Conservation (phyloP, 352 stramenopile genomes). For the Thalassiosira sp. region DNA sequence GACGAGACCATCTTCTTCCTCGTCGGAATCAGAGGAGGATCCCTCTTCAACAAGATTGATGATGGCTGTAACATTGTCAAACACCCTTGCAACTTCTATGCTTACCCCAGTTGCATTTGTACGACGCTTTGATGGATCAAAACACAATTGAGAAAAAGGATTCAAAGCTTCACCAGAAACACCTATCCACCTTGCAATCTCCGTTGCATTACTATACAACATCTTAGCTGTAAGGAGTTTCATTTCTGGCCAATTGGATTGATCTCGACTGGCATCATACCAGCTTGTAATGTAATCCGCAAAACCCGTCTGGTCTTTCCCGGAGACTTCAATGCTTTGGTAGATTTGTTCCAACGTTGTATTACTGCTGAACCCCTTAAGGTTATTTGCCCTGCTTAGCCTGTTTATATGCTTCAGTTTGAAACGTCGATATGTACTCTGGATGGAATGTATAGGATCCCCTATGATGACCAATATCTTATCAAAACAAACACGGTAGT, state of each 20-base stretch:
- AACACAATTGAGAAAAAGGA: neutral
- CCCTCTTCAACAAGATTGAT: neutral
- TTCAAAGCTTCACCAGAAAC: neutral
- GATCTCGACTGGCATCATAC: slow-evolving; percentile 1
- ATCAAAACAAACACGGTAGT: neutral
- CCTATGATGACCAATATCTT: slow-evolving; percentile 12
- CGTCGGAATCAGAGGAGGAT: no score
- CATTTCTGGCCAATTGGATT: slow-evolving; percentile 1
- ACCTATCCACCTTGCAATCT: neutral
- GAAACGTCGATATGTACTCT: slow-evolving; percentile 4
- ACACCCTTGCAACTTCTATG: neutral
- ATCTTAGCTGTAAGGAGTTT: neutral
- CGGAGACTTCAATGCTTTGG: neutral
- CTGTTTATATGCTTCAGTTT: slow-evolving; percentile 1
- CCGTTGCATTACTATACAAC: neutral
- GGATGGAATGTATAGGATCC: slow-evolving; percentile 1
- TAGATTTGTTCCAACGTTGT: neutral
- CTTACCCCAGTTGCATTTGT: neutral
- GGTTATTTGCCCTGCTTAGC: neutral
- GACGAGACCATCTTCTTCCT: no score
- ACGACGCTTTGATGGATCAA: neutral
- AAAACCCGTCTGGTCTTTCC: neutral
- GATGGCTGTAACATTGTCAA: neutral
- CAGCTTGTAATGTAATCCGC: neutral
- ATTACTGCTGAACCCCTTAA: neutral